phyloP scores from a whole-genome alignment of 2,329 filamentous ascomycete genomes.

The Colletotrichum sp. region DNA sequence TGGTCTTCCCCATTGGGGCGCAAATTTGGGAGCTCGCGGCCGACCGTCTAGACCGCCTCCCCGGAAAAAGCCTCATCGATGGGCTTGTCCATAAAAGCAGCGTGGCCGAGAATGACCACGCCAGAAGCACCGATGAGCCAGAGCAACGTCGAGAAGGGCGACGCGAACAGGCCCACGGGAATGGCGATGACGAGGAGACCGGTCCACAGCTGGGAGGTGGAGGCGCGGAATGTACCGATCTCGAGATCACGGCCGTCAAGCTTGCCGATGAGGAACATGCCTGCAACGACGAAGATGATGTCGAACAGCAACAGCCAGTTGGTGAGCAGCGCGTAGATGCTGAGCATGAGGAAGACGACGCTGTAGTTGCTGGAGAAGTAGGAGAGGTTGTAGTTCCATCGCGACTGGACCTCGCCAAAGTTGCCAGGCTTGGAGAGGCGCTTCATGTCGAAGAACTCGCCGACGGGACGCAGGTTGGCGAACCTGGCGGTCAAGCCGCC shows the following conservation, averaged over 20 bases:
- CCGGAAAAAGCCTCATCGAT: constrained; percentile 99
- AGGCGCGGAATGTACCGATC: constrained; percentile 81
- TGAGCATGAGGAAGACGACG: constrained; percentile 91
- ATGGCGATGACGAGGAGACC: constrained; percentile 82
- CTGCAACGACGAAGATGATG: constrained; percentile 84
- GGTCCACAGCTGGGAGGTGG: constrained; percentile 93
- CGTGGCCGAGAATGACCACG: constrained; percentile 93
- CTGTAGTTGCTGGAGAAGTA: constrained; percentile 99
- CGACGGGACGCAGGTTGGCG: constrained; percentile 87
- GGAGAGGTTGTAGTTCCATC: constrained; percentile 95
- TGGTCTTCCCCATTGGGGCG: constrained; percentile 99
- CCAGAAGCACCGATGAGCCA: constrained; percentile 97
- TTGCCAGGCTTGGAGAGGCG: constrained; percentile 92
- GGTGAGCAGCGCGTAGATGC: constrained; percentile 92
- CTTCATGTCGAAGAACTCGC: constrained; percentile 96
- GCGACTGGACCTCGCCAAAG: constrained; percentile 87
- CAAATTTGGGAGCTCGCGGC: constrained; percentile 96
- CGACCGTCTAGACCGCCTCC: constrained; percentile 99
- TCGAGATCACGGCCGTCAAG: constrained; percentile 89
- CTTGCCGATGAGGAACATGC: constrained; percentile 91
- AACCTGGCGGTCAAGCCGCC: constrained; percentile 84
- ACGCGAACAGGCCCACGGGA: constrained; percentile 84
- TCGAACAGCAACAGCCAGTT: constrained; percentile 89
- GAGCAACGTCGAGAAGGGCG: constrained; percentile 82
- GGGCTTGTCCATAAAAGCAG: constrained; percentile 94